Evolutionary conservation across 177 flowering plant genomes (phyloP).

Genomic region (Vitis hybrid): DNA sequence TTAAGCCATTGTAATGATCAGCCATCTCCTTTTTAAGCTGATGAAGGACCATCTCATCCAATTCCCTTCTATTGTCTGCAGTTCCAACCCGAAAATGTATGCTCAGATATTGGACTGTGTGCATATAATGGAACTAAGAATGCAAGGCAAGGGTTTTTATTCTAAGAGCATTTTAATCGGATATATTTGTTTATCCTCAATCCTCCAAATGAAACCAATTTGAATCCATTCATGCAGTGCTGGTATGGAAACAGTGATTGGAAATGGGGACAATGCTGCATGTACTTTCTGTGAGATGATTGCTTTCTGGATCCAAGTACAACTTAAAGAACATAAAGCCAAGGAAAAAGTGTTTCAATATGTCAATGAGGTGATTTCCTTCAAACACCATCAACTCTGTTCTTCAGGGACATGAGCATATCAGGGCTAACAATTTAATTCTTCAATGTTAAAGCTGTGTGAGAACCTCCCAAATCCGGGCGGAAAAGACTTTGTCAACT

Average conservation of each 20-base stretch:
- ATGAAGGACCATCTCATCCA: not conserved
- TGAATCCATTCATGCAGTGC: slow-evolving; percentile 7
- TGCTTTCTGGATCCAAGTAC: slow-evolving; percentile 31
- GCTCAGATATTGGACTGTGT: slow-evolving; percentile 27
- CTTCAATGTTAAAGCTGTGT: slow-evolving; percentile 22
- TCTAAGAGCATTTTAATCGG: not conserved
- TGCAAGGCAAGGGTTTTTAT: slow-evolving; percentile 1
- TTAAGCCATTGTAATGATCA: not conserved
- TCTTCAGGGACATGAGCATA: not conserved
- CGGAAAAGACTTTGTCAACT: slow-evolving; percentile 24
- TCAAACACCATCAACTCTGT: not conserved
- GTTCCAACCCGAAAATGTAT: slow-evolving; percentile 23
- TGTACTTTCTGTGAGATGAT: slow-evolving; percentile 36
- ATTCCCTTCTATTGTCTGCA: slow-evolving; percentile 4
- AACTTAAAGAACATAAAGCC: slow-evolving; percentile 25
- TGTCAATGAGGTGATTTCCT: slow-evolving; percentile 23
- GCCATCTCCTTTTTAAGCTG: not conserved
- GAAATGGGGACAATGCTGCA: slow-evolving; percentile 7
- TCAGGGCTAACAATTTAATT: not conserved
- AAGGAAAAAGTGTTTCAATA: slow-evolving; percentile 21
- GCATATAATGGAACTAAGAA: slow-evolving; percentile 4
- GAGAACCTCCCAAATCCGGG: slow-evolving; percentile 31
- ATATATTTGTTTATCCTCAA: not conserved
- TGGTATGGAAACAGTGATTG: slow-evolving; percentile 13
- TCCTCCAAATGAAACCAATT: not conserved